Evolutionary conservation across 2,329 filamentous ascomycete species (phyloP).

Genomic region (Aspergillus spinulosporus): DNA sequence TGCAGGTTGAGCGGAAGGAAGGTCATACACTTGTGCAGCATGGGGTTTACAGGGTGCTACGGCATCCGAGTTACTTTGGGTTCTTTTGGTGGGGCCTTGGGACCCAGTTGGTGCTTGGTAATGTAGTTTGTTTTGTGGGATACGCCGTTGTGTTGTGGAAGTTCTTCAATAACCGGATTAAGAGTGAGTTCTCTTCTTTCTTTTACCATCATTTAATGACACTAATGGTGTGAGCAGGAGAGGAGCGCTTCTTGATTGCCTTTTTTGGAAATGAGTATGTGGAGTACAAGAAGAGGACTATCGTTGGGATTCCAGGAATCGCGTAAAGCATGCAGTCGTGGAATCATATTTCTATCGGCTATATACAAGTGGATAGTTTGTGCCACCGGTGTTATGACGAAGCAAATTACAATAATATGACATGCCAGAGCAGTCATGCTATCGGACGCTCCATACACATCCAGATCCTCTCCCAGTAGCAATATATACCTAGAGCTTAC

Average conservation of each 20-base stretch:
- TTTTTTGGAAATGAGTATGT: conserved; percentile 87
- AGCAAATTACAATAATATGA: background rate
- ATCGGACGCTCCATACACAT: conserved; percentile 16
- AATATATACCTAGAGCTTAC: conserved; percentile 46
- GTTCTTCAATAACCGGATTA: conserved; percentile 77
- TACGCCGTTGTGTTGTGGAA: conserved; percentile 77
- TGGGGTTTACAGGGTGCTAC: conserved; percentile 72
- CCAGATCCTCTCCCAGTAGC: too few species aligned
- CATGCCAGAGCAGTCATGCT: conserved; percentile 8
- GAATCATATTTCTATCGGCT: background rate
- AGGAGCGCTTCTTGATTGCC: conserved; percentile 72
- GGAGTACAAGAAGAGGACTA: conserved; percentile 68
- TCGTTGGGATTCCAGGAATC: conserved; percentile 80
- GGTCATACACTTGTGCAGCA: conserved; percentile 79
- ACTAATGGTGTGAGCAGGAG: conserved; percentile 50
- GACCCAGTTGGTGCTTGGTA: conserved; percentile 86
- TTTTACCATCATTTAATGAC: background rate
- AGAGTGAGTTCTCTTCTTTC: conserved; percentile 48
- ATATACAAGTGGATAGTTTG: conserved; percentile 3
- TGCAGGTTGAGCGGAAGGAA: conserved; percentile 68
- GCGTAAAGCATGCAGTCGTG: conserved; percentile 25
- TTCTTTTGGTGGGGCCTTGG: conserved; percentile 99
- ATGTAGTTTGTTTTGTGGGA: conserved; percentile 71
- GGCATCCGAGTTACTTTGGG: conserved; percentile 94
- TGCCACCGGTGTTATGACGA: background rate